These are phyloP conservation scores for Nicotiana obtusifolia DNA, from an alignment of 257 asterid species.

Conservation along the genomic window DNA sequence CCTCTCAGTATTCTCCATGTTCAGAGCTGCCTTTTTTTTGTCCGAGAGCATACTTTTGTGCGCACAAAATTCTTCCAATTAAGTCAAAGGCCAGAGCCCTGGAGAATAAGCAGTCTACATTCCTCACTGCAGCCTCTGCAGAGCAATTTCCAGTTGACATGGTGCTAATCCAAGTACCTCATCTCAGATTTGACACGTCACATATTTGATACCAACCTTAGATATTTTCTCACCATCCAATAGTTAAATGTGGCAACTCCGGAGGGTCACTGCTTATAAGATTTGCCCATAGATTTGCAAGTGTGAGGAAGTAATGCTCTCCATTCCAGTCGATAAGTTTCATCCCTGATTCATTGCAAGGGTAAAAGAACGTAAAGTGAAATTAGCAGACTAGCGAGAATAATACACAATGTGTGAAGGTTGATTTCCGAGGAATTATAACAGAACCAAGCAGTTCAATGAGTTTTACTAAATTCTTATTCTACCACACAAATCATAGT, in stretches of 20 bases:
- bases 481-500: background rate
- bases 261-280: conserved; percentile 55
- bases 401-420: background rate
- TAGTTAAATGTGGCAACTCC: conserved; percentile 35
- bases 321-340: conserved; percentile 51
- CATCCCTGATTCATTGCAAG: conserved; percentile 40
- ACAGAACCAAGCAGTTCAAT: background rate
- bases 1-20: background rate
- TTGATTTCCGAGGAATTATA: background rate
- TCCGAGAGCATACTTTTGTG: background rate
- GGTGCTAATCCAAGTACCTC: background rate
- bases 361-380: background rate
- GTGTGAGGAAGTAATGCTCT: conserved; percentile 46
- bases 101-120: background rate
- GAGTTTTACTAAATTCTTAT: background rate
- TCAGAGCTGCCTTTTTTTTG: background rate
- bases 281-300: conserved; percentile 73
- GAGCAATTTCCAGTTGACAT: background rate
- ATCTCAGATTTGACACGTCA: background rate
- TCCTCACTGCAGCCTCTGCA: background rate
- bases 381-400: background rate
- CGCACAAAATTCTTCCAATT: background rate
- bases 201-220: background rate
- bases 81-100: background rate
- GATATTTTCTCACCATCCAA: conserved; percentile 20